Evolutionary conservation across 208 protist genomes (phyloP).

Genomic region (Leishmania guyanensis): DNA sequence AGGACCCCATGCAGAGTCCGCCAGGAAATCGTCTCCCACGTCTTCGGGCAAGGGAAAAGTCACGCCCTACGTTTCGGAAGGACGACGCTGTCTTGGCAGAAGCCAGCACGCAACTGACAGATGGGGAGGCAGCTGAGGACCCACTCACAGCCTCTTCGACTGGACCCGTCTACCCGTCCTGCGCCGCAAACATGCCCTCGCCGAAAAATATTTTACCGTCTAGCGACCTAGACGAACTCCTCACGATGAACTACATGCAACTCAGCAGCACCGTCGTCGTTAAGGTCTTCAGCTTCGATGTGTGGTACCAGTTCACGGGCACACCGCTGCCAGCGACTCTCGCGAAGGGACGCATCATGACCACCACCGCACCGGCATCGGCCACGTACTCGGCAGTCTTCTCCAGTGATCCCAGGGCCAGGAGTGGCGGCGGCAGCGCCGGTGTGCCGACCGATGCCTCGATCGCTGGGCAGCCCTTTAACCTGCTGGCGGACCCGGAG

Average conservation of each 20-base stretch:
- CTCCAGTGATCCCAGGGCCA: background rate
- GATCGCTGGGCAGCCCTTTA: background rate
- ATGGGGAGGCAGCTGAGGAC: background rate
- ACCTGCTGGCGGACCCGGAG: constrained; percentile 29
- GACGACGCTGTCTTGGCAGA: background rate
- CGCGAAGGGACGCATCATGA: background rate
- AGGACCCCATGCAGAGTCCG: background rate
- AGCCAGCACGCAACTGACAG: background rate
- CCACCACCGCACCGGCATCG: background rate
- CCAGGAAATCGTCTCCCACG: background rate
- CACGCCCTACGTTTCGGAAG: background rate
- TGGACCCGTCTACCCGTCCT: constrained; percentile 12
- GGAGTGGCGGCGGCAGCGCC: background rate
- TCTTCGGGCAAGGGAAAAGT: background rate
- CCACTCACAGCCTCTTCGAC: background rate
- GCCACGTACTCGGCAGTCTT: background rate
- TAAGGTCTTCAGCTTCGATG: constrained; percentile 54
- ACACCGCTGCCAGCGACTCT: background rate
- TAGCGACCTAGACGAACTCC: background rate
- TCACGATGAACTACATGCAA: constrained; percentile 32
- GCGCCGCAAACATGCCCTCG: constrained; percentile 11
- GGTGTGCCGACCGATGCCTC: background rate
- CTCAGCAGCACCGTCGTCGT: constrained; percentile 34
- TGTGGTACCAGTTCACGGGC: constrained; percentile 42
- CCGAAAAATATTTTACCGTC: constrained; percentile 1